These are phyloP conservation scores for Cyclotella kingstonii DNA, from an alignment of 108 stramenopile species.

Conservation along the genomic window DNA sequence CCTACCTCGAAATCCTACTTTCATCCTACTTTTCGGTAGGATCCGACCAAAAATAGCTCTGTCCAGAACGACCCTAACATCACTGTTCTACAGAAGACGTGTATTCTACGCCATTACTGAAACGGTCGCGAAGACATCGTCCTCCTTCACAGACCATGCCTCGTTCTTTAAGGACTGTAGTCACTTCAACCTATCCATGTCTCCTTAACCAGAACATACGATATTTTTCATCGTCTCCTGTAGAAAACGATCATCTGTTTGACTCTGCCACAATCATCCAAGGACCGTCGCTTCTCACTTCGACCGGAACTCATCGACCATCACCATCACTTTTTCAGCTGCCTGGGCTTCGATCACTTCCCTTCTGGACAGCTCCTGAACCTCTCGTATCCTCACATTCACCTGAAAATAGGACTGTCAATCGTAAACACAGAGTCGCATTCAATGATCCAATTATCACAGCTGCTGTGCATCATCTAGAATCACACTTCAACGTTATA, in stretches of 20 bases:
- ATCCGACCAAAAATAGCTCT: too few relatives aligned
- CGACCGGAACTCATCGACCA: constrained; percentile 69
- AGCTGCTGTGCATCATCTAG: constrained; percentile 61
- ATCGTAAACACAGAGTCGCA: constrained; percentile 50
- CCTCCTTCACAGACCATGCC: too few relatives aligned
- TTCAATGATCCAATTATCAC: constrained; percentile 76
- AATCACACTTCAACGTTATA: constrained; percentile 55
- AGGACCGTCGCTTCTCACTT: constrained; percentile 70
- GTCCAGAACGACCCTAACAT: too few relatives aligned
- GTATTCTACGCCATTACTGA: too few relatives aligned
- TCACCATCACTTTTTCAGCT: constrained; percentile 69
- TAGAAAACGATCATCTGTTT: constrained; percentile 1
- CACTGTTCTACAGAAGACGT: too few relatives aligned
- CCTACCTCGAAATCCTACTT: too few relatives aligned
- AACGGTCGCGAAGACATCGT: too few relatives aligned
- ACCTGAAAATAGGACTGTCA: constrained; percentile 10
- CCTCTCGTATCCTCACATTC: neutral
- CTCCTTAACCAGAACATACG: neutral
- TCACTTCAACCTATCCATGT: too few relatives aligned
- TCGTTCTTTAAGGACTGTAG: too few relatives aligned
- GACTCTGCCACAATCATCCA: constrained; percentile 58
- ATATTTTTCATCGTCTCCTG: neutral
- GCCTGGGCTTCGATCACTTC: constrained; percentile 30
- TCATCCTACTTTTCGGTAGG: too few relatives aligned
- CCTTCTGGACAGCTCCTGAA: constrained; percentile 32